These are phyloP conservation scores for Boletellus dicymbophilus DNA, from an alignment of 1,284 basidiomycete species.

Conservation along the genomic window DNA sequence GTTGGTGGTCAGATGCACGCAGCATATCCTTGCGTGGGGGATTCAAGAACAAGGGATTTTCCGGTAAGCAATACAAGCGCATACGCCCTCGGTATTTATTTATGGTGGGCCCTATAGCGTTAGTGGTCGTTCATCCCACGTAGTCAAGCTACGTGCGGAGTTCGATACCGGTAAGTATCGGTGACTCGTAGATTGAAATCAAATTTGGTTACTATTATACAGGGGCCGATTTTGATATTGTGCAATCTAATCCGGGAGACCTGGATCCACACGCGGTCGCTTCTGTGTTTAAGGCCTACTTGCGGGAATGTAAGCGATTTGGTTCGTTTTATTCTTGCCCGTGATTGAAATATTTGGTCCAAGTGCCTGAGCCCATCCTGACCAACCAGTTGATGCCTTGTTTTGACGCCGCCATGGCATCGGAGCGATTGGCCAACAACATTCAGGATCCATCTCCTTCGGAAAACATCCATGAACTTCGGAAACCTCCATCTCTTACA, in stretches of 20 bases:
- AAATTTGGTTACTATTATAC: slow-evolving; percentile 13
- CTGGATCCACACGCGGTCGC: slow-evolving; percentile 92
- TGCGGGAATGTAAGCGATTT: slow-evolving; percentile 68
- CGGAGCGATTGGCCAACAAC: slow-evolving; percentile 47
- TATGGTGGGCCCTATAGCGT: slow-evolving; percentile 48
- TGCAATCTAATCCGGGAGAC: slow-evolving; percentile 74
- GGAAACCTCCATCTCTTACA: slow-evolving; percentile 76
- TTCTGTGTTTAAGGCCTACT: slow-evolving; percentile 79
- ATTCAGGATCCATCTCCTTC: slow-evolving; percentile 36
- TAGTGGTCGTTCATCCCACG: slow-evolving; percentile 74
- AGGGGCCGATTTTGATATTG: slow-evolving; percentile 86
- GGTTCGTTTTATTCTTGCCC: background rate
- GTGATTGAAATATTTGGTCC: slow-evolving; percentile 15
- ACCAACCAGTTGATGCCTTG: slow-evolving; percentile 67
- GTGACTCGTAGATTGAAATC: background rate
- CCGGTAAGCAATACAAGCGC: slow-evolving; percentile 48
- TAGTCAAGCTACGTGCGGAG: slow-evolving; percentile 71
- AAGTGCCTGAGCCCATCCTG: slow-evolving; percentile 83
- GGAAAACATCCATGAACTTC: slow-evolving; percentile 44
- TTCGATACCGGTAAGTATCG: slow-evolving; percentile 75
- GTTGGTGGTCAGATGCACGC: slow-evolving; percentile 74
- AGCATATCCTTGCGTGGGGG: slow-evolving; percentile 80
- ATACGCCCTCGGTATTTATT: slow-evolving; percentile 4
- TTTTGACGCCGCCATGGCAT: slow-evolving; percentile 74
- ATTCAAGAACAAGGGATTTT: slow-evolving; percentile 84